phyloP scores from a whole-genome alignment of 495 filamentous ascomycete genomes.

The Hypoxylon crocopeplum region DNA sequence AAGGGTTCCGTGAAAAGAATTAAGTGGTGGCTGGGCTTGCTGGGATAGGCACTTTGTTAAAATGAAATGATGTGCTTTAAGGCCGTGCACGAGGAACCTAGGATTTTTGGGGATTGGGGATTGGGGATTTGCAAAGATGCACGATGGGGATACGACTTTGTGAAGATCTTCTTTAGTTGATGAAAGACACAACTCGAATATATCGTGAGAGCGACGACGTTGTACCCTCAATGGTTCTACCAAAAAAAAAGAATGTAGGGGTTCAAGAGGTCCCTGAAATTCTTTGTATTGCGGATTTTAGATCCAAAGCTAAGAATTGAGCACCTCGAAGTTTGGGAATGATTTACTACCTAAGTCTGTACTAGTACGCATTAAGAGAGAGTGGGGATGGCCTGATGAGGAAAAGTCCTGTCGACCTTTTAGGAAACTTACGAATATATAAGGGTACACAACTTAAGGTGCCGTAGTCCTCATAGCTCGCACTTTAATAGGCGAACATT shows the following conservation, averaged over 20 bases:
- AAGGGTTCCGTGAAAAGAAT: constrained; percentile 26
- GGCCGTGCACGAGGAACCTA: constrained; percentile 31
- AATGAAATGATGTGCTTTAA: constrained; percentile 39
- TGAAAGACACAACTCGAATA: no score
- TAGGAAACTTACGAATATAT: no score
- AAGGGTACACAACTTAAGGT: no score
- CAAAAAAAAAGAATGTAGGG: no score
- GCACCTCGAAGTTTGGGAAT: constrained; percentile 2
- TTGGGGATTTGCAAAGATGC: constrained; percentile 22
- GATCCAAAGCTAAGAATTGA: constrained; percentile 11
- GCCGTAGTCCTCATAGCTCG: no score
- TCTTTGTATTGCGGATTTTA: constrained; percentile 9
- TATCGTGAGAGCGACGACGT: not conserved
- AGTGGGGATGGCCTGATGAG: constrained; percentile 25
- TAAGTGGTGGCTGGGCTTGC: constrained; percentile 27
- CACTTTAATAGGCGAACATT: no score
- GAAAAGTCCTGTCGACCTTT: constrained; percentile 20
- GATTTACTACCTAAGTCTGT: constrained; percentile 26
- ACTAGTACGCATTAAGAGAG: no score
- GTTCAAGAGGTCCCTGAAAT: constrained; percentile 27
- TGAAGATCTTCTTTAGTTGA: not conserved
- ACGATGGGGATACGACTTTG: constrained; percentile 20
- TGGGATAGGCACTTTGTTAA: constrained; percentile 8
- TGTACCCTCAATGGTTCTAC: no score
- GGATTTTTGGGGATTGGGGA: no score